A percentile compares a stretch with the other conserved stretches of the same genome.
phyloP scores from a whole-genome alignment of 1,139 yeast genomes.

The Suhomyces ambrosiae region DNA sequence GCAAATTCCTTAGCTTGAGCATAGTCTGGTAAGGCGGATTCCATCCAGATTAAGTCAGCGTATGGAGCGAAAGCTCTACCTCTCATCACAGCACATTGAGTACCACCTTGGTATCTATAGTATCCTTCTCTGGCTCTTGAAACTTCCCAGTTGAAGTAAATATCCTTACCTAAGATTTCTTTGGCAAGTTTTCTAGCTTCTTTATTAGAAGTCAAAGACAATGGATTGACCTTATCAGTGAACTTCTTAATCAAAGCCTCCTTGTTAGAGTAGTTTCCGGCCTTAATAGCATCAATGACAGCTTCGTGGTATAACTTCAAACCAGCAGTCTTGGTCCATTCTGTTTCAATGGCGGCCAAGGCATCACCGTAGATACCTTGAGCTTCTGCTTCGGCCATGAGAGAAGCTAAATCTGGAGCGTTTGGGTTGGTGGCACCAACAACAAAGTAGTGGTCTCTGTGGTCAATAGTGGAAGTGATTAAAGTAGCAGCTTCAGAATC shows the following conservation, averaged over 20 bases:
- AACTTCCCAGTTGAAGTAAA: constrained; percentile 94
- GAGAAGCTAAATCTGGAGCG: constrained; percentile 70
- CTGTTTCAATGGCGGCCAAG: constrained; percentile 72
- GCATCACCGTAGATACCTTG: constrained; percentile 72
- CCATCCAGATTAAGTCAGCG: constrained; percentile 98
- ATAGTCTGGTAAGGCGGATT: constrained; percentile 92
- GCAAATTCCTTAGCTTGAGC: constrained; percentile 94
- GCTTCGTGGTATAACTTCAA: constrained; percentile 91
- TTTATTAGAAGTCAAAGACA: constrained; percentile 71
- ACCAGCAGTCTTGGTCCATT: constrained; percentile 85
- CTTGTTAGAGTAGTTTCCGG: constrained; percentile 64
- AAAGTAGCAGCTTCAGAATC: constrained; percentile 97
- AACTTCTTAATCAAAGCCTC: constrained; percentile 65
- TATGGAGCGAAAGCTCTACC: constrained; percentile 95
- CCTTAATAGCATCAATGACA: constrained; percentile 78
- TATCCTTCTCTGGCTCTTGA: constrained; percentile 97
- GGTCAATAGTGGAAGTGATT: constrained; percentile 90
- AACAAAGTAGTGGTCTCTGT: constrained; percentile 90
- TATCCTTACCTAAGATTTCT: constrained; percentile 76
- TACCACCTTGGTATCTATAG: constrained; percentile 95
- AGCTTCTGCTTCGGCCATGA: constrained; percentile 80
- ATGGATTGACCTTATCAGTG: constrained; percentile 70
- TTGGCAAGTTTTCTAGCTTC: constrained; percentile 82
- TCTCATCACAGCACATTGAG: constrained; percentile 96
- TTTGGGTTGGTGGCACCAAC: constrained; percentile 90